phyloP scores from a whole-genome alignment of 202 grass and related monocot genomes.

The Panicum virgatum region DNA sequence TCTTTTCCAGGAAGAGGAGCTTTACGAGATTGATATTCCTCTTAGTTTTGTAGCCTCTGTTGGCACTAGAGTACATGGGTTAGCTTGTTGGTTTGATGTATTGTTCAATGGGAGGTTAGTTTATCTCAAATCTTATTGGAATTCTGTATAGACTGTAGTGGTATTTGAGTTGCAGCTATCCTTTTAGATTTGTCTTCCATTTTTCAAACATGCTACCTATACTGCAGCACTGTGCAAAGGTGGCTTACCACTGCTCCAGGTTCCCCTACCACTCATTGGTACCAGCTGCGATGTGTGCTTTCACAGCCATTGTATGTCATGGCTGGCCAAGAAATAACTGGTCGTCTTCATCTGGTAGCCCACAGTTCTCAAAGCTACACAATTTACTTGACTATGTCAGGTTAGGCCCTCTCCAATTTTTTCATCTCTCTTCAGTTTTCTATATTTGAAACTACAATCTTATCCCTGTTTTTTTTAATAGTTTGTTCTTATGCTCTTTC shows the following conservation, averaged over 20 bases:
- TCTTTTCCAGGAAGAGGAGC: conserved; percentile 88
- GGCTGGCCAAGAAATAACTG: conserved; percentile 99
- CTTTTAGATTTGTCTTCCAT: not conserved
- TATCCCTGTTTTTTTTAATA: not conserved
- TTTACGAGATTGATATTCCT: conserved; percentile 95
- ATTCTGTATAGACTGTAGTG: not conserved
- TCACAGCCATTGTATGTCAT: conserved; percentile 93
- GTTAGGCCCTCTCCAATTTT: conserved; percentile 39
- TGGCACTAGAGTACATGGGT: conserved; percentile 95
- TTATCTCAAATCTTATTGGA: not conserved
- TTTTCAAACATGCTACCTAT: conserved; percentile 21
- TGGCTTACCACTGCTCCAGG: conserved; percentile 97
- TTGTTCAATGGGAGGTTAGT: conserved; percentile 92
- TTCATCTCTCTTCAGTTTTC: conserved; percentile 4
- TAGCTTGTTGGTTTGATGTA: conserved; percentile 99
- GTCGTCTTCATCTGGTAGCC: conserved; percentile 76
- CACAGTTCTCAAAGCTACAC: conserved; percentile 97
- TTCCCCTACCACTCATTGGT: conserved; percentile 97
- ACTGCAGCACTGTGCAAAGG: conserved; percentile 80
- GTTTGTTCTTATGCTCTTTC: conserved; percentile 9
- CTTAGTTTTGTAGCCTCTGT: conserved; percentile 78
- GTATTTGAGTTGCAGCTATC: not conserved
- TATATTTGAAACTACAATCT: conserved; percentile 29
- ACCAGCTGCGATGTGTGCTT: conserved; percentile 89
- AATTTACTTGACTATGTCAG: conserved; percentile 88